These are phyloP conservation scores for Claviceps sorghi DNA, from an alignment of 2,329 filamentous ascomycete species.

Conservation along the genomic window DNA sequence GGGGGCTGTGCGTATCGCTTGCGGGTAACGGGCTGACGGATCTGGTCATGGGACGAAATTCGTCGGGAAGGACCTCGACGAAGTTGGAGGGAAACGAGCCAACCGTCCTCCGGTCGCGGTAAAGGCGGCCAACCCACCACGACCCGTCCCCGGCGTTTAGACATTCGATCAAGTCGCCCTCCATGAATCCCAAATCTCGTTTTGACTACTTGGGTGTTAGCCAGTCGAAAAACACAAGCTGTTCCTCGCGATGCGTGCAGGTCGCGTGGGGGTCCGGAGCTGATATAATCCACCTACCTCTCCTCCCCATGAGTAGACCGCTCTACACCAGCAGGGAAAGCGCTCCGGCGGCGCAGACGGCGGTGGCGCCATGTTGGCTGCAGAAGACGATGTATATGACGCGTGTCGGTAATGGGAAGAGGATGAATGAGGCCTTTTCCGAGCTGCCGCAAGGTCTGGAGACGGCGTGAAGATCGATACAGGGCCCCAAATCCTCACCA, in stretches of 20 bases:
- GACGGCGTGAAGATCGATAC: neutral
- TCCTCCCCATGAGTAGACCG: conserved; percentile 86
- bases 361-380: conserved; percentile 34
- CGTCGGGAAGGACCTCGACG: conserved; percentile 73
- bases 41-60: conserved; percentile 62
- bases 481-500: neutral
- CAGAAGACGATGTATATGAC: neutral
- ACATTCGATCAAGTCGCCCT: conserved; percentile 95
- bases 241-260: neutral
- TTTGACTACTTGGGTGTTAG: conserved; percentile 45
- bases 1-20: conserved; percentile 39
- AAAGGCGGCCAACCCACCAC: conserved; percentile 94
- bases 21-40: conserved; percentile 45
- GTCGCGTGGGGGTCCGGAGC: neutral
- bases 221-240: neutral
- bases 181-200: conserved; percentile 88
- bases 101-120: conserved; percentile 77
- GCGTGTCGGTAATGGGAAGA: neutral
- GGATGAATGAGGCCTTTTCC: neutral
- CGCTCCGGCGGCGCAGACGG: conserved; percentile 52
- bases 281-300: conserved; percentile 36
- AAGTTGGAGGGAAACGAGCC: conserved; percentile 96
- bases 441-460: neutral
- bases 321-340: conserved; percentile 85
- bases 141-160: conserved; percentile 93